A percentile compares a stretch with the other conserved stretches of the same genome.
Evolutionary conservation across 768 basidiomycete species (phyloP).

Genomic region (Myochromella boudieri): DNA sequence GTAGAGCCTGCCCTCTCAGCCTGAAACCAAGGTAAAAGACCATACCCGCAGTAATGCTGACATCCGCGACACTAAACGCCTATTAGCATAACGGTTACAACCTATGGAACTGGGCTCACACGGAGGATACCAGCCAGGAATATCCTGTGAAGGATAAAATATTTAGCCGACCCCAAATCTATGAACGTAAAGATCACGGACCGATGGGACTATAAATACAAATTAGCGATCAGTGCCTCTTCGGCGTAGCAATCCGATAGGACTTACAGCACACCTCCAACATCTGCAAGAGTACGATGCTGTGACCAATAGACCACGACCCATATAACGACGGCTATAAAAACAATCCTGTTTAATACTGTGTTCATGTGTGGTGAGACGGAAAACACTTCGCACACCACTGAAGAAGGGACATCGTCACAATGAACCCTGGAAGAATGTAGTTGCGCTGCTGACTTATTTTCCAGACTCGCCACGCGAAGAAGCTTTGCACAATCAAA

Average conservation of each 20-base stretch:
- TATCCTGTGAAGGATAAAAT: no score
- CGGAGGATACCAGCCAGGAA: constrained; percentile 1
- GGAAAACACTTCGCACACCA: not conserved
- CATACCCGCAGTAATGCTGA: constrained; percentile 1
- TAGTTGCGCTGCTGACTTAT: constrained; percentile 6
- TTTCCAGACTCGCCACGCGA: constrained; percentile 7
- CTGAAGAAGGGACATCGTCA: not conserved
- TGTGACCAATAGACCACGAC: constrained; percentile 3
- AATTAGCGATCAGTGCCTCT: no score
- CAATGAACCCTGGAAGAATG: not conserved
- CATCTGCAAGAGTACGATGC: not conserved
- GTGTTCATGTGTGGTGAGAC: no score
- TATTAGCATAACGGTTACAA: no score
- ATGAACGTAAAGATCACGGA: no score
- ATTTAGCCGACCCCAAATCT: no score
- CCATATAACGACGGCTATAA: constrained; percentile 2
- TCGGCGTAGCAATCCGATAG: no score
- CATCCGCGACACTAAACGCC: constrained; percentile 1
- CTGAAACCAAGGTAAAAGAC: constrained; percentile 1
- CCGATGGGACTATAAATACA: constrained; percentile 2
- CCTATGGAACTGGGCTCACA: no score
- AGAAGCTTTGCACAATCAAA: not conserved
- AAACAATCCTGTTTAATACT: no score
- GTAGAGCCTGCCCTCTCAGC: constrained; percentile 1
- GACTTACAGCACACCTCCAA: constrained; percentile 5